Percentiles rank a stretch among this genome's conserved stretches.
phyloP scores from a whole-genome alignment of 208 protist genomes.

The Zelonia costaricensis region DNA sequence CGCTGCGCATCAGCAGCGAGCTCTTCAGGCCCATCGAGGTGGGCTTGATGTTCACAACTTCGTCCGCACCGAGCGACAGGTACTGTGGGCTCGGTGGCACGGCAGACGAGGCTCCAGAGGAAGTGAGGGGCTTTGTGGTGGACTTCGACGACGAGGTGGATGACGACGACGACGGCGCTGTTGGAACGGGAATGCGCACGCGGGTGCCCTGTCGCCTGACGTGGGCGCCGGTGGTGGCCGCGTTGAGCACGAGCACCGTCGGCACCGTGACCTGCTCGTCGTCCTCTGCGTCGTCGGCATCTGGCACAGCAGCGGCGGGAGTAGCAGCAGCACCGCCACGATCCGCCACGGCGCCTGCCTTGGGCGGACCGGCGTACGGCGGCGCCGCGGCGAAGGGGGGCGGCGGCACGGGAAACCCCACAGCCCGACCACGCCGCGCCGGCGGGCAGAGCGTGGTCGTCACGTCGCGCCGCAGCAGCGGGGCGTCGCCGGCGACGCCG shows the following conservation, averaged over 20 bases:
- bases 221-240: slow-evolving; percentile 6
- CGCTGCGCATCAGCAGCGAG: slow-evolving; percentile 18
- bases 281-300: background rate
- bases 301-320: too few species aligned
- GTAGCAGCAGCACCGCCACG: too few species aligned
- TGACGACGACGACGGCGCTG: background rate
- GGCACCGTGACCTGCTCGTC: slow-evolving; percentile 11
- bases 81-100: background rate
- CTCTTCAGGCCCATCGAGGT: slow-evolving; percentile 30
- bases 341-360: background rate
- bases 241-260: slow-evolving; percentile 24
- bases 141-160: too few species aligned
- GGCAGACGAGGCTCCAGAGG: too few species aligned
- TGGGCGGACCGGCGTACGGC: background rate
- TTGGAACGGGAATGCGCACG: slow-evolving; percentile 8
- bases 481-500: slow-evolving; percentile 6
- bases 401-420: background rate
- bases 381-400: too few species aligned
- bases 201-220: slow-evolving; percentile 14
- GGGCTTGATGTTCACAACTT: slow-evolving; percentile 30
- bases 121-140: too few species aligned
- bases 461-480: slow-evolving; percentile 1
- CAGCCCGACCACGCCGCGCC: background rate
- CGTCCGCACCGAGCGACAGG: slow-evolving; percentile 9
- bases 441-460: background rate